Conservation (phyloP, 331 rosid species). For the Acacia pycnantha region DNA sequence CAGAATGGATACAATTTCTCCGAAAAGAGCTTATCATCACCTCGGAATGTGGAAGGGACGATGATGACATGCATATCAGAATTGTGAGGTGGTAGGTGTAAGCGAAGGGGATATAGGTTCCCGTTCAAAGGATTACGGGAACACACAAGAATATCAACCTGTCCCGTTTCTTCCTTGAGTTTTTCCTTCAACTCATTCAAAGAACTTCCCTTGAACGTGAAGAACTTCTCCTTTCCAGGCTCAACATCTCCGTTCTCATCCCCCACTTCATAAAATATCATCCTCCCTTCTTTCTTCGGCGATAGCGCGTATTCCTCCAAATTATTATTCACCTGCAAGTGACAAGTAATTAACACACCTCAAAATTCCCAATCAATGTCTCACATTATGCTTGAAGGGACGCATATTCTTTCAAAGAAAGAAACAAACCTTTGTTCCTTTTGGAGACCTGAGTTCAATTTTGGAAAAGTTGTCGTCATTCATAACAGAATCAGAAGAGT, state of each 20-base stretch:
- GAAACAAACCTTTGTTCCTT: conserved; percentile 41
- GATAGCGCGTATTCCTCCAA: neutral
- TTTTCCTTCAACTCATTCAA: conserved; percentile 53
- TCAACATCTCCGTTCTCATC: conserved; percentile 55
- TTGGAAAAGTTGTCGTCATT: conserved; percentile 12
- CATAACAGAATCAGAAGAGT: neutral
- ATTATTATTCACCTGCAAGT: conserved; percentile 24
- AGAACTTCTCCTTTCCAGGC: conserved; percentile 35
- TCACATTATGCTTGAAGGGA: neutral
- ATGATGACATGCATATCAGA: conserved; percentile 66
- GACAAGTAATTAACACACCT: neutral
- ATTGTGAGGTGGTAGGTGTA: conserved; percentile 85
- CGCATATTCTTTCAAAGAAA: neutral
- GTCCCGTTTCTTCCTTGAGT: conserved; percentile 59
- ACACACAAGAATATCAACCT: conserved; percentile 58
- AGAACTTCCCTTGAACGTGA: conserved; percentile 59
- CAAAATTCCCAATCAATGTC: neutral
- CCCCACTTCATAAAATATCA: conserved; percentile 61
- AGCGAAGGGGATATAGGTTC: conserved; percentile 69
- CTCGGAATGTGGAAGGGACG: conserved; percentile 49
- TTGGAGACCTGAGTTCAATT: conserved; percentile 44
- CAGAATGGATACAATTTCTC: neutral
- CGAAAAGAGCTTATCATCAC: conserved; percentile 4
- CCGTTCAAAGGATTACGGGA: conserved; percentile 72
- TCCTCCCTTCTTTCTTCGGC: conserved; percentile 57